A percentile compares a stretch with the other conserved stretches of the same genome.
Evolutionary conservation across 768 basidiomycete species (phyloP).

Genomic region (Lactifluus hygrophoroides): DNA sequence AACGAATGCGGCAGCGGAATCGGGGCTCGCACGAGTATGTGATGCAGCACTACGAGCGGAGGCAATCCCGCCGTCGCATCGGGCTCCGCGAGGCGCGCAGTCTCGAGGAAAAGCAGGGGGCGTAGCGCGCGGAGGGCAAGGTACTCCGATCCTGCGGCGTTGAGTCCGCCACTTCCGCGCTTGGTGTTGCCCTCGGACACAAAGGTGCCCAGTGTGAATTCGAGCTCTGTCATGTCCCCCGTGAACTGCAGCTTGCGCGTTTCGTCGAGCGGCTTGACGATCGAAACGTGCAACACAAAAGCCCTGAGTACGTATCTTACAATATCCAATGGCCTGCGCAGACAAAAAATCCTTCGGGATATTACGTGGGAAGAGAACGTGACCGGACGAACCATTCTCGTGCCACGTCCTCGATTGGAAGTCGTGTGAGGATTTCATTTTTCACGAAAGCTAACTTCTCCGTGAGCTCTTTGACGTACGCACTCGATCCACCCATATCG

Average conservation of each 20-base stretch:
- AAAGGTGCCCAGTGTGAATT: slow-evolving; percentile 84
- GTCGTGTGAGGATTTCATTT: slow-evolving; percentile 62
- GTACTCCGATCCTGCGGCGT: slow-evolving; percentile 82
- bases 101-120: slow-evolving; percentile 85
- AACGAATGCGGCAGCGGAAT: slow-evolving; percentile 79
- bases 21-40: slow-evolving; percentile 84
- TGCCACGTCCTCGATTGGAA: slow-evolving; percentile 60
- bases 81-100: slow-evolving; percentile 53
- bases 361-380: neutral
- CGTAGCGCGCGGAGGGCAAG: slow-evolving; percentile 76
- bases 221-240: slow-evolving; percentile 93
- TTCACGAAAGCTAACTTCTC: slow-evolving; percentile 84
- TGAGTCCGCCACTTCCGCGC: slow-evolving; percentile 52
- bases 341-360: neutral
- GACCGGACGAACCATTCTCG: slow-evolving; percentile 57
- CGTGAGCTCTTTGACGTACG: slow-evolving; percentile 87
- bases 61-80: slow-evolving; percentile 70
- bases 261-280: slow-evolving; percentile 86
- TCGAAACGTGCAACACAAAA: slow-evolving; percentile 91
- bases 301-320: slow-evolving; percentile 74
- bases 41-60: slow-evolving; percentile 81
- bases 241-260: slow-evolving; percentile 90
- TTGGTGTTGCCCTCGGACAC: slow-evolving; percentile 50
- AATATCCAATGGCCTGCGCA: slow-evolving; percentile 33
- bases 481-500: slow-evolving; percentile 53